These are phyloP conservation scores for Bondarzewia mesenterica DNA, from an alignment of 1,284 basidiomycete species.

Conservation along the genomic window DNA sequence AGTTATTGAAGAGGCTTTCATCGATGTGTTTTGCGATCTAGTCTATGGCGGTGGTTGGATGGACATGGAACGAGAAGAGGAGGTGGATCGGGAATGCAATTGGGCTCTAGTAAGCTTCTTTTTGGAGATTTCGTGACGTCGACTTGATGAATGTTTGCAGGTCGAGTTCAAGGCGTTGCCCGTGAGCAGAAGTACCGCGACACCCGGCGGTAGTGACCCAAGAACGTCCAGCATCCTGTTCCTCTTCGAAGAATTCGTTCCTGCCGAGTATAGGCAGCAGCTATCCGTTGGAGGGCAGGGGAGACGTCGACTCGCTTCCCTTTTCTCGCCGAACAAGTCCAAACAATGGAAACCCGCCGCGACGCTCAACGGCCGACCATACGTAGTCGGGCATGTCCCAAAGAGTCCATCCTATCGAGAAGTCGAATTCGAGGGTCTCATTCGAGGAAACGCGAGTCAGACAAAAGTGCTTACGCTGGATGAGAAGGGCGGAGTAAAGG, in stretches of 20 bases:
- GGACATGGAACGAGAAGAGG: slow-evolving; percentile 65
- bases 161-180: slow-evolving; percentile 77
- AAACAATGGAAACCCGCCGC: slow-evolving; percentile 68
- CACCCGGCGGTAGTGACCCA: slow-evolving; percentile 35
- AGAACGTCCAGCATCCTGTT: slow-evolving; percentile 54
- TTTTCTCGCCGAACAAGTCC: slow-evolving; percentile 30
- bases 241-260: slow-evolving; percentile 85
- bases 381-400: slow-evolving; percentile 62
- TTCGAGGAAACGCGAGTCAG: slow-evolving; percentile 41
- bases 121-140: neutral
- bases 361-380: slow-evolving; percentile 72
- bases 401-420: slow-evolving; percentile 54
- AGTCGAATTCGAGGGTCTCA: slow-evolving; percentile 73
- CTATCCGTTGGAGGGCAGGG: slow-evolving; percentile 31
- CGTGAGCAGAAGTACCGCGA: slow-evolving; percentile 22
- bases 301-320: slow-evolving; percentile 27
- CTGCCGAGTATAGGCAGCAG: slow-evolving; percentile 75
- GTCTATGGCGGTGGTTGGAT: slow-evolving; percentile 77
- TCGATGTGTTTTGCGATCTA: slow-evolving; percentile 83
- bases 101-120: slow-evolving; percentile 74
- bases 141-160: slow-evolving; percentile 29
- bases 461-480: slow-evolving; percentile 58
- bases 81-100: slow-evolving; percentile 76
- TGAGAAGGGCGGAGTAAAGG: slow-evolving; percentile 14
- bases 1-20: slow-evolving; percentile 78